A percentile compares a stretch with the other conserved stretches of the same genome.
phyloP scores from a whole-genome alignment of 2,329 filamentous ascomycete genomes.

The Verticillium nubilum region DNA sequence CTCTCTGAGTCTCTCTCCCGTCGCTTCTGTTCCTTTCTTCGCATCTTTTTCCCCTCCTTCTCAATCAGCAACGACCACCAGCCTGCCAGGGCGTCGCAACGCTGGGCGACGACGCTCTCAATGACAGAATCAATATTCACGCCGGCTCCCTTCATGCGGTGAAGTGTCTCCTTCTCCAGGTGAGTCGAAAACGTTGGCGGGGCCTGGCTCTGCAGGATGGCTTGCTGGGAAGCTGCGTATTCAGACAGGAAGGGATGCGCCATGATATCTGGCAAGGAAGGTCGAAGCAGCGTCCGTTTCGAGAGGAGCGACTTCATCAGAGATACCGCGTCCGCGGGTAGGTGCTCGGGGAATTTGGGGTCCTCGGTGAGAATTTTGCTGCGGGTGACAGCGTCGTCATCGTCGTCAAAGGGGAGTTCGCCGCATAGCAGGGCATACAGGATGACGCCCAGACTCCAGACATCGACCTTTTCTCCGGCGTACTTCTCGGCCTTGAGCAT shows the following conservation, averaged over 20 bases:
- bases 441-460: constrained; percentile 87
- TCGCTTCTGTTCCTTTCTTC: constrained; percentile 72
- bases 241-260: constrained; percentile 84
- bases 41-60: constrained; percentile 87
- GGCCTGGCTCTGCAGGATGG: constrained; percentile 77
- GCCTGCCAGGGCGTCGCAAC: constrained; percentile 84
- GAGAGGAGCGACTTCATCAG: constrained; percentile 79
- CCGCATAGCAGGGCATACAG: constrained; percentile 77
- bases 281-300: constrained; percentile 80
- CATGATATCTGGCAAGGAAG: constrained; percentile 77
- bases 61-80: constrained; percentile 96
- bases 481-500: constrained; percentile 99
- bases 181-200: constrained; percentile 78
- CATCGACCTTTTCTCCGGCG: constrained; percentile 94
- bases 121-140: constrained; percentile 93
- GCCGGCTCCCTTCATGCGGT: constrained; percentile 88
- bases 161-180: constrained; percentile 83
- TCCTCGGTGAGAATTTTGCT: constrained; percentile 80
- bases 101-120: constrained; percentile 84
- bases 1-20: constrained; percentile 79
- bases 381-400: constrained; percentile 85
- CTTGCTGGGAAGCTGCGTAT: constrained; percentile 80
- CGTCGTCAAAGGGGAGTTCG: constrained; percentile 92
- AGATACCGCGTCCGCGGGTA: constrained; percentile 71
- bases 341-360: constrained; percentile 74